Conservation (phyloP, 2,329 filamentous ascomycete genomes). For the Aspergillus uvarum region DNA sequence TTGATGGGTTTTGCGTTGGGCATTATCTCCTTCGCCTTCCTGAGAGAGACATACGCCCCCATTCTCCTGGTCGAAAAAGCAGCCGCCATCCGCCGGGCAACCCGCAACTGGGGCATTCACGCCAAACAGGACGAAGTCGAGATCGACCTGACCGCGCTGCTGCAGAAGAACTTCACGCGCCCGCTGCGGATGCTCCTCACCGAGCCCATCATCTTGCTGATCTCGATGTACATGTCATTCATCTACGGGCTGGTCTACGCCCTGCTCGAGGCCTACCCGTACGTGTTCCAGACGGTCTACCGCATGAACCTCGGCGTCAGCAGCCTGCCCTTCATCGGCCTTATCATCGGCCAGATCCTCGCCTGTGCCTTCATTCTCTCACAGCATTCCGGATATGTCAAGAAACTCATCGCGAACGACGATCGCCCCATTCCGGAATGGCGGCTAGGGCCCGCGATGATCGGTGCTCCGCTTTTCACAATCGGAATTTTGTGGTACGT, state of each 20-base stretch:
- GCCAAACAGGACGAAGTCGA: constrained; percentile 53
- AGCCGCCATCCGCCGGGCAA: constrained; percentile 49
- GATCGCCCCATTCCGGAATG: constrained; percentile 57
- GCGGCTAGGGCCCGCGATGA: constrained; percentile 54
- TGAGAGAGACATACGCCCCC: constrained; percentile 55
- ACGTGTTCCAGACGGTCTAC: constrained; percentile 55
- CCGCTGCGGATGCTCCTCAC: constrained; percentile 37
- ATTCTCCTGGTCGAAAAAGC: constrained; percentile 54
- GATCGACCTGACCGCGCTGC: constrained; percentile 47
- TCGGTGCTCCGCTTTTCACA: constrained; percentile 54
- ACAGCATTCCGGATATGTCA: constrained; percentile 66
- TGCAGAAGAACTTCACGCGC: constrained; percentile 48
- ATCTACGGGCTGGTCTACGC: constrained; percentile 29
- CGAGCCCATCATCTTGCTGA: constrained; percentile 38
- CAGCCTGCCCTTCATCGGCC: constrained; percentile 80
- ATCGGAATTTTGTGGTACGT: constrained; percentile 65
- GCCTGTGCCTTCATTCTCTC: constrained; percentile 65
- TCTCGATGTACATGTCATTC: constrained; percentile 36
- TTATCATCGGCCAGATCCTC: constrained; percentile 70
- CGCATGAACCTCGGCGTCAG: constrained; percentile 67
- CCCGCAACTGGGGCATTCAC: constrained; percentile 58
- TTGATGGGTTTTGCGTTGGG: constrained; percentile 52
- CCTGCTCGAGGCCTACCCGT: constrained; percentile 37
- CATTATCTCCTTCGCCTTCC: constrained; percentile 34
- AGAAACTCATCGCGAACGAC: constrained; percentile 67